Conservation (phyloP, 2,329 filamentous ascomycete species). For the Periconia macrospinosa region DNA sequence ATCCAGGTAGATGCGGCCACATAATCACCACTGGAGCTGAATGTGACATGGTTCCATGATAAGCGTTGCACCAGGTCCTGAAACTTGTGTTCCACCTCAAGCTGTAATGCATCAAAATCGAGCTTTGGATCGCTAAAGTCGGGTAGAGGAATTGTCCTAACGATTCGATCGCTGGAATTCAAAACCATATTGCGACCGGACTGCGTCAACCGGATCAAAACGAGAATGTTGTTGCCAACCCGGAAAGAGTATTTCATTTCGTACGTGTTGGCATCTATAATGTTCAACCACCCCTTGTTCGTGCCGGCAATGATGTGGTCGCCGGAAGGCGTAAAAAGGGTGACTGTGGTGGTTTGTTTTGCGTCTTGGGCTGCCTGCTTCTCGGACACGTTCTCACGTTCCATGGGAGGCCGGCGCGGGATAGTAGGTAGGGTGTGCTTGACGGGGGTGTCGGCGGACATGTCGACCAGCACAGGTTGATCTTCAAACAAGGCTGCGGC, state of each 20-base stretch:
- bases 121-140: conserved; percentile 67
- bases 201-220: conserved; percentile 78
- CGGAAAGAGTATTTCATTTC: conserved; percentile 88
- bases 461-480: conserved; percentile 83
- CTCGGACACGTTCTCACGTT: conserved; percentile 73
- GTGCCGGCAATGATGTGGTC: conserved; percentile 91
- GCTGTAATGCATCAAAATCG: conserved; percentile 80
- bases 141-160: conserved; percentile 87
- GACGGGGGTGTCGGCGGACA: conserved; percentile 67
- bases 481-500: conserved; percentile 94
- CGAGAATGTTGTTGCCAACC: conserved; percentile 83
- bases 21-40: conserved; percentile 92
- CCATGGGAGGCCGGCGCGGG: conserved; percentile 72
- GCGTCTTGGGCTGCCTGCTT: conserved; percentile 90
- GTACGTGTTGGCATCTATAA: conserved; percentile 80
- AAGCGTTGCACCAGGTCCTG: conserved; percentile 95
- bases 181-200: conserved; percentile 87
- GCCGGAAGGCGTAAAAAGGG: conserved; percentile 82
- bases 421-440: conserved; percentile 80
- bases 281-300: conserved; percentile 93
- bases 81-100: conserved; percentile 96
- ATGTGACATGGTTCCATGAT: conserved; percentile 96
- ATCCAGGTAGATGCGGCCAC: conserved; percentile 96
- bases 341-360: conserved; percentile 91
- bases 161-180: conserved; percentile 93